Evolutionary conservation across 2,329 filamentous ascomycete species (phyloP).

Genomic region (Penicillium sp.): DNA sequence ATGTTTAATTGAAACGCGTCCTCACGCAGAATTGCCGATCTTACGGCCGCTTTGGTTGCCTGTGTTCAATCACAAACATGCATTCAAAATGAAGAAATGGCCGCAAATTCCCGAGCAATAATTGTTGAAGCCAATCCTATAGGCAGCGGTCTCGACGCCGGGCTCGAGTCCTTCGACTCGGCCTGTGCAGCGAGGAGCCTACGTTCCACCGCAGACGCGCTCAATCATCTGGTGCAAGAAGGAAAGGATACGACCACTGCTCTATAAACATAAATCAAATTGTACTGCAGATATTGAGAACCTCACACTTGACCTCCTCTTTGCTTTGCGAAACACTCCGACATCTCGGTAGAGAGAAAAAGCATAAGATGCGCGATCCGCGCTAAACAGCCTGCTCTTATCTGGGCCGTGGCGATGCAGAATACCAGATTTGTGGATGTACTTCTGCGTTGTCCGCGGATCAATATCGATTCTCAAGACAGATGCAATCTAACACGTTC

Average conservation of each 20-base stretch:
- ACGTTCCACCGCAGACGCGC: not conserved
- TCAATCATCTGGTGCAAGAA: not conserved
- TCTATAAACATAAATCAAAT: not conserved
- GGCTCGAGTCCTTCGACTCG: not conserved
- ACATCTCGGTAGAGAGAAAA: not conserved
- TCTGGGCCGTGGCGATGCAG: no score
- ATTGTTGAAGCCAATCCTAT: not conserved
- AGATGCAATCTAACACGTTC: no score
- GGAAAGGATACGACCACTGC: not conserved
- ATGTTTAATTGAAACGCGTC: not conserved
- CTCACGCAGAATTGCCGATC: not conserved
- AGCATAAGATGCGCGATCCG: no score
- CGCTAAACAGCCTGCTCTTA: no score
- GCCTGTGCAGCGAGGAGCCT: not conserved
- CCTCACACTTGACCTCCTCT: not conserved
- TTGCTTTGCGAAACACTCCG: slow-evolving; percentile 1
- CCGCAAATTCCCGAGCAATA: not conserved
- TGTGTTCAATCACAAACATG: not conserved
- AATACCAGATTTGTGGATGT: no score
- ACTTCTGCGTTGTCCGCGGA: no score
- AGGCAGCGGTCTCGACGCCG: not conserved
- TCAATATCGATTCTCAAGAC: no score
- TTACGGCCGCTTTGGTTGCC: not conserved
- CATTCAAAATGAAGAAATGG: not conserved
- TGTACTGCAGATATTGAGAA: not conserved